Base-by-base conservation (phyloP, 257 asterid genomes). In the Leptodermis oblonga region DNA sequence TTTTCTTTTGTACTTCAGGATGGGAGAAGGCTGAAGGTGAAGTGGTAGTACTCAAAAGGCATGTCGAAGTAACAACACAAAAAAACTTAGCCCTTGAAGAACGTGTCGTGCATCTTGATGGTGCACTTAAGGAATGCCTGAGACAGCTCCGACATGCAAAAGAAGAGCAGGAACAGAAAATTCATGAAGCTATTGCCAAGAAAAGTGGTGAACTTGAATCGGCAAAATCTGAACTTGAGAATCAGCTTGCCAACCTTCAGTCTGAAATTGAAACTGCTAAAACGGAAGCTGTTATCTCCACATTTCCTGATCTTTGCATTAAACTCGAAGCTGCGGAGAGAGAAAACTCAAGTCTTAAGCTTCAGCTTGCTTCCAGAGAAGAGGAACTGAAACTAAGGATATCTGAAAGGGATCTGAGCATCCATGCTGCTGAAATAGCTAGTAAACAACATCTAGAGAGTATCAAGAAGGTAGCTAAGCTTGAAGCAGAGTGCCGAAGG, bases 11-110 rank as follows among this genome's bases (percentile, higher is more conserved):
- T 62, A 56, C 77, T 39, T 56, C 69, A 93, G 99, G 99, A 76
- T 93, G 99, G 99, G 99, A 93, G 80, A 88, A 84, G 73, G 96
- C 95, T 62, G 99, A 93, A 83, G 86, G 76, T 30, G 97, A 93
- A 81, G 94, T 83, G 2, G 41, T 68, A 48, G 85, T 73, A 53
- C 80, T 87, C 77, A 90, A 85, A 80, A 85, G 85, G 79, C 92
- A 86, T 74, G 83, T 77, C 25, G 99, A 93, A 26, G 74, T 82
- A 42, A 52, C 85, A 53, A 79, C 73, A 30, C 88, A 82, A 54
- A 82, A 86, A 70, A 93, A 86, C 61, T 60, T 65, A 28, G 80
- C 77, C 76, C 97, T 93, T n/a, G 93, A 86, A 75, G 90, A 86
- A 69, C 96, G 89, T 13, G 74, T 82, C 37, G 78, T 74, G 14